Evolutionary conservation across 2,329 filamentous ascomycete species (phyloP).

Genomic region (Aspergillus neoniger): DNA sequence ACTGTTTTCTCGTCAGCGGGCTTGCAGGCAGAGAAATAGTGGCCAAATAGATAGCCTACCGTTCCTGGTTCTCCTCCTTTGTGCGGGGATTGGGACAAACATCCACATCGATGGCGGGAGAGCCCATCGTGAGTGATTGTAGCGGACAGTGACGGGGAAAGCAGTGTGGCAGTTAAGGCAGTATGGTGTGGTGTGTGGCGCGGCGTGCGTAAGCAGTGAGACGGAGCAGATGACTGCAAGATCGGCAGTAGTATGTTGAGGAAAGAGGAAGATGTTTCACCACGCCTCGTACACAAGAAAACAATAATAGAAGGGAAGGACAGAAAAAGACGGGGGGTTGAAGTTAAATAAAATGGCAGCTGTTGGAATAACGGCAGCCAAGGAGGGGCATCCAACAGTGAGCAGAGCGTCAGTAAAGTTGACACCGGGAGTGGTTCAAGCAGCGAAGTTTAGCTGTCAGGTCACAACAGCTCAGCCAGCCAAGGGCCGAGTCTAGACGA

Average conservation of each 20-base stretch:
- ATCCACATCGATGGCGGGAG: constrained; percentile 34
- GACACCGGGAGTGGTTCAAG: constrained; percentile 1
- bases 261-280: neutral
- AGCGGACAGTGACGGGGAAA: neutral
- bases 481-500: constrained; percentile 2
- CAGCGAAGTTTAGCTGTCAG: constrained; percentile 13
- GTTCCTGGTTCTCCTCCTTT: constrained; percentile 49
- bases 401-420: neutral
- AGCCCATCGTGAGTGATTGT: constrained; percentile 21
- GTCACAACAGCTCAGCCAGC: constrained; percentile 9
- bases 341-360: constrained; percentile 4
- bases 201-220: too few relatives aligned
- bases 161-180: neutral
- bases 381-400: neutral
- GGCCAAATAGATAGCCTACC: constrained; percentile 31
- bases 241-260: too few relatives aligned
- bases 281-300: neutral
- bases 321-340: neutral
- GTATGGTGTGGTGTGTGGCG: too few relatives aligned
- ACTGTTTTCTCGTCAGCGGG: constrained; percentile 44
- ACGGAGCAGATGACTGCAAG: too few relatives aligned
- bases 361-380: neutral
- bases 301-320: neutral
- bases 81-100: constrained; percentile 38
- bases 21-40: neutral